These are phyloP conservation scores for Epichloe sibirici DNA, from an alignment of 2,329 filamentous ascomycete species.

Conservation along the genomic window DNA sequence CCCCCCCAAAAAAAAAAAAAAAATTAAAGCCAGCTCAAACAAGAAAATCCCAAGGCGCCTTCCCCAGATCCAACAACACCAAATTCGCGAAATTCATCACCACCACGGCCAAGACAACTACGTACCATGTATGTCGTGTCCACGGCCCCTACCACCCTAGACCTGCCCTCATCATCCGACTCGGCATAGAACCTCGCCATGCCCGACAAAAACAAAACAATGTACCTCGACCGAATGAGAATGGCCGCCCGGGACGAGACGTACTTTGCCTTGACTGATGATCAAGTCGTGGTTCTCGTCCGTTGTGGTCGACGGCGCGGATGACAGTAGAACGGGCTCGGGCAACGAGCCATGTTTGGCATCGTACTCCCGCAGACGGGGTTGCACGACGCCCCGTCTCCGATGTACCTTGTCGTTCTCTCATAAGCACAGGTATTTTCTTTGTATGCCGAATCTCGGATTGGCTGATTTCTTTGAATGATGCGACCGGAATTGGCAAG, in stretches of 20 bases:
- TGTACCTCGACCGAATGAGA: conserved; percentile 66
- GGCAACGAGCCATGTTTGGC: conserved; percentile 41
- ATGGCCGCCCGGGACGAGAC: conserved; percentile 63
- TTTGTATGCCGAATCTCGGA: no score
- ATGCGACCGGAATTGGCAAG: no score
- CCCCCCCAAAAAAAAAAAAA: no score
- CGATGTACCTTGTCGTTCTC: no score
- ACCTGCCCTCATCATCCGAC: conserved; percentile 11
- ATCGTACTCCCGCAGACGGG: neutral
- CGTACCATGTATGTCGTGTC: conserved; percentile 63
- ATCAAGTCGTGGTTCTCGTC: conserved; percentile 20
- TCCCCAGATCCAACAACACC: conserved; percentile 43
- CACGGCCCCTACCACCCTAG: conserved; percentile 14
- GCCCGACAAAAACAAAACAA: conserved; percentile 39
- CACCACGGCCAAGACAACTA: conserved; percentile 38
- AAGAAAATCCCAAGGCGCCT: neutral
- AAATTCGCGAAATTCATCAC: conserved; percentile 73
- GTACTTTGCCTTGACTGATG: conserved; percentile 41
- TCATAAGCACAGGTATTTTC: no score
- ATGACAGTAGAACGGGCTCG: conserved; percentile 6
- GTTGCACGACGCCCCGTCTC: no score
- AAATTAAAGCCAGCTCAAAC: neutral
- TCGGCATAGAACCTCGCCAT: conserved; percentile 21
- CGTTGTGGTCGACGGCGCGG: conserved; percentile 14
- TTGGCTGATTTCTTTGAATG: no score